Evolutionary conservation across 164 flowering plant species (phyloP).

Genomic region (Macadamia tetraphylla): DNA sequence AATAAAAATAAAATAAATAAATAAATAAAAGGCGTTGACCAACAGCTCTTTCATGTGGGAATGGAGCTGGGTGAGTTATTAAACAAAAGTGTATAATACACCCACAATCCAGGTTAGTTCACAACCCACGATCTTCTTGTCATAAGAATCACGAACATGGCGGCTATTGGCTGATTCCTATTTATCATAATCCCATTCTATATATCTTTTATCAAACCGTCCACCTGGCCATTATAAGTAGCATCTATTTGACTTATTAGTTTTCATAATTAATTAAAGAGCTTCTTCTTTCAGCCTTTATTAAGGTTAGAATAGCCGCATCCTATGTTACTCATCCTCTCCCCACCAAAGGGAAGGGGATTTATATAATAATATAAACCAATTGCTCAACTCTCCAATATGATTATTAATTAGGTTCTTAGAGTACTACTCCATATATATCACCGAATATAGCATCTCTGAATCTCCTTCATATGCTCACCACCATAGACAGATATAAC

Average conservation of each 20-base stretch:
- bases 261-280: background rate
- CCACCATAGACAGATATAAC: background rate
- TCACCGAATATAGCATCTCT: background rate
- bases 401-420: background rate
- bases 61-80: background rate
- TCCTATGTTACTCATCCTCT: no score
- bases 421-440: background rate
- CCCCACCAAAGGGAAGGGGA: no score
- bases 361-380: no score
- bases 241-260: background rate
- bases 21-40: no score
- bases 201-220: no score
- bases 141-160: background rate
- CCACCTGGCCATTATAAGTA: background rate
- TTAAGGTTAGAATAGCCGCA: no score
- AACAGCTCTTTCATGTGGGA: no score
- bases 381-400: background rate
- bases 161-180: background rate
- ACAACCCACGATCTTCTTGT: background rate
- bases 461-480: slow-evolving; percentile 4
- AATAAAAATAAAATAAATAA: no score
- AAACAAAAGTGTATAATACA: background rate
- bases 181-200: background rate
- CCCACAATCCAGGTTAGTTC: background rate
- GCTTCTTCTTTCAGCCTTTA: no score